Evolutionary conservation across 139 green algal species (phyloP), one percentile per base, ranked within the genome.

Genomic region (Chlamydomonas applanata): DNA sequence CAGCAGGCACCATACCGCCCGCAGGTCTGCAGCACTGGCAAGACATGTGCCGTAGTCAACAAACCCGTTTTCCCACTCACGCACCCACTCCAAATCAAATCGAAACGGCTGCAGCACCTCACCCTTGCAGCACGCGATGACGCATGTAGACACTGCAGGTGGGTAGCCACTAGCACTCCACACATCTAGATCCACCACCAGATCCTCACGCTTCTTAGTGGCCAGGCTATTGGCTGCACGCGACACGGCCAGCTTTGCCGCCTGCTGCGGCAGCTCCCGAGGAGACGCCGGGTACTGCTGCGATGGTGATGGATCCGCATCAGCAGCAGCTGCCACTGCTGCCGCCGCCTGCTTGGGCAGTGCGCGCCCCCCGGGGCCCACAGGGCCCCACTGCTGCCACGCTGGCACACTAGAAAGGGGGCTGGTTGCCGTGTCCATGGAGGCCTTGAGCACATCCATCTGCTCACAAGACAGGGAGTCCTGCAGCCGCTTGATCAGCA

Each of bases 401-500:
- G 53, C 24, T 11, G 53, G 20, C 53, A 62, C 59, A 22, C 17
- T 25, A 11, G 40, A 7, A 7, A 49, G 40, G 11, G 40, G 40
- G 40, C 40, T 49, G 40, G 40, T 11, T 7, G 40, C 40, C 20
- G 25, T 3, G 20, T 66, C 25, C 20, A 66, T 66, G 59, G n/a
- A 40, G 4, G 25, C n/a, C 59, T 35, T 34, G 20, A 66, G 59
- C 25, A 66, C 59, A n/a, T n/a, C 59, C 64, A 59, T 71, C 35
- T 71, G 64, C 64, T 71, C 64, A 17, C 5, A 22, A 4, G 20
- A 35, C 36, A 35, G 34, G n/a, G 69, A 4, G 20, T 83, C 84
- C 62, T 87, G 75, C 65, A 89, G 64, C 56, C 68, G 75, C 56
- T 87, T 44, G 53, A 86, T 60, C 54, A 92, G 82, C 78, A 94